These are phyloP conservation scores for Dictyostelium intermedium DNA, from an alignment of 78 protist genomes.

Conservation along the genomic window DNA sequence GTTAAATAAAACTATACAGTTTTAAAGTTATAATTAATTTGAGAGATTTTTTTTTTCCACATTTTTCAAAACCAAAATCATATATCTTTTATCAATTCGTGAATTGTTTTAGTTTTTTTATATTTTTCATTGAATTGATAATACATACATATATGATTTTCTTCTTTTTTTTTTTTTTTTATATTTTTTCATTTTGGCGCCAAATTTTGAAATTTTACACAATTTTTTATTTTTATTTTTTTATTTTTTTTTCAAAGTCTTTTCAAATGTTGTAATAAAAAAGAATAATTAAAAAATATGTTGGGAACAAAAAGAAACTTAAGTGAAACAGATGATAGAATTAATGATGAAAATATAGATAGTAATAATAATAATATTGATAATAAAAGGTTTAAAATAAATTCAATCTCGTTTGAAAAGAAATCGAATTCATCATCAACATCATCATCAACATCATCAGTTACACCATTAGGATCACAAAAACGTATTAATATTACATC, in stretches of 20 bases:
- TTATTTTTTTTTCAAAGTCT: neutral
- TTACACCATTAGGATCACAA: neutral
- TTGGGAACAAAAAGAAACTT: neutral
- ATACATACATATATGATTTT: too few species aligned
- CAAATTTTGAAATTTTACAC: neutral
- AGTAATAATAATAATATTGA: neutral
- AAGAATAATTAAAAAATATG: neutral
- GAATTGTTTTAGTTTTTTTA: neutral
- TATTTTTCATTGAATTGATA: too few species aligned
- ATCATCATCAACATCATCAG: neutral
- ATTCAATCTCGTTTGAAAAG: neutral
- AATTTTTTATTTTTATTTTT: too few species aligned
- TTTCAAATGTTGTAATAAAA: neutral
- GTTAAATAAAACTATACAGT: too few species aligned
- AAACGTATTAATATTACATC: neutral
- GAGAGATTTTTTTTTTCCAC: too few species aligned
- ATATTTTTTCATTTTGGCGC: neutral
- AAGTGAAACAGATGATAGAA: neutral
- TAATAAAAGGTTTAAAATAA: neutral
- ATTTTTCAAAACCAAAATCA: too few species aligned
- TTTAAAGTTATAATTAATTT: too few species aligned
- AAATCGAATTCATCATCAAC: neutral
- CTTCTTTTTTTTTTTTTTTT: too few species aligned
- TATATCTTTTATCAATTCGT: too few species aligned
- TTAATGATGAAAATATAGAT: neutral